Percentiles rank a stretch among this genome's conserved stretches.
These are phyloP conservation scores for Fraxinus anomala DNA, from an alignment of 257 asterid species.

Conservation along the genomic window DNA sequence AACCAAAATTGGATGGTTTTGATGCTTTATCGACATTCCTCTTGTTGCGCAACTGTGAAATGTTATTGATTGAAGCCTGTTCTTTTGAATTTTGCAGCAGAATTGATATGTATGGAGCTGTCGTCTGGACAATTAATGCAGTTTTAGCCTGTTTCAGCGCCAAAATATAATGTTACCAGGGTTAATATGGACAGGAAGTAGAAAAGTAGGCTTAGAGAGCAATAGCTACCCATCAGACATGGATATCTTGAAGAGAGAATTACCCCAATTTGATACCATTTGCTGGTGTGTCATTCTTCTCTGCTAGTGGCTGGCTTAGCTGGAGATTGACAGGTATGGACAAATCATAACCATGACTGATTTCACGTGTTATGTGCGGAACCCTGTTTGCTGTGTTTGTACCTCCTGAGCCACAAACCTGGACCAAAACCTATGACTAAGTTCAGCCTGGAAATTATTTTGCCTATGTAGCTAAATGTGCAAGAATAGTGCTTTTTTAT, in stretches of 20 bases:
- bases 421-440: slow-evolving; percentile 18
- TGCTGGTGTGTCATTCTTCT: slow-evolving; percentile 25
- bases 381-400: slow-evolving; percentile 32
- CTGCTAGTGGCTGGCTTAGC: slow-evolving; percentile 38
- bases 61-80: slow-evolving; percentile 14
- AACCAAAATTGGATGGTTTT: slow-evolving; percentile 19
- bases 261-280: slow-evolving; percentile 43
- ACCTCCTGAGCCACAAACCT: slow-evolving; percentile 45
- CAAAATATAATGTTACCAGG: background rate
- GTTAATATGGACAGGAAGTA: background rate
- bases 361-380: slow-evolving; percentile 22
- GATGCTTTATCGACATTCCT: slow-evolving; percentile 23
- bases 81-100: slow-evolving; percentile 17
- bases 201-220: background rate
- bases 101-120: background rate
- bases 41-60: slow-evolving; percentile 13
- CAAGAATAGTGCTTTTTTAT: background rate
- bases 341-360: slow-evolving; percentile 20
- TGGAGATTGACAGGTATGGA: slow-evolving; percentile 34
- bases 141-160: background rate
- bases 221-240: slow-evolving; percentile 9
- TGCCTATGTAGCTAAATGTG: background rate
- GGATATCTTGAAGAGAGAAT: slow-evolving; percentile 11
- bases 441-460: background rate
- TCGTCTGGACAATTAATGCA: background rate